phyloP scores from a whole-genome alignment of 208 protist genomes.

The Blechomonas ayalai region DNA sequence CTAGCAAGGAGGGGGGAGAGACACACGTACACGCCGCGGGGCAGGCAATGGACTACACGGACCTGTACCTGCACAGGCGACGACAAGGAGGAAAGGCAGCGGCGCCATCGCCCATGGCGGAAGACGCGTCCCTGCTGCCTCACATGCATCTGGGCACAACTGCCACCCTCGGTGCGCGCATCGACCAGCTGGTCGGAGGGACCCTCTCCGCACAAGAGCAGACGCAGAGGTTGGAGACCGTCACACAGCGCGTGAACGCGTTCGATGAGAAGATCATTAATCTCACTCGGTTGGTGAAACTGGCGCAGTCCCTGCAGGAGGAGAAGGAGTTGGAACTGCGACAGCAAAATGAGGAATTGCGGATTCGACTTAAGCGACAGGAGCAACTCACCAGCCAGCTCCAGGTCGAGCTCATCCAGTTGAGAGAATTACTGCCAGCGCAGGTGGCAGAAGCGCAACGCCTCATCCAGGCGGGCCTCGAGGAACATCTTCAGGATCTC shows the following conservation, averaged over 20 bases:
- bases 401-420: conserved; percentile 20
- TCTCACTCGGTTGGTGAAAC: conserved; percentile 71
- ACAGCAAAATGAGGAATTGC: conserved; percentile 57
- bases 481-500: too few relatives aligned
- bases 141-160: neutral
- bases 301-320: conserved; percentile 61
- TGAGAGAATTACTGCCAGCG: neutral
- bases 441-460: conserved; percentile 3
- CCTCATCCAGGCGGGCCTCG: too few relatives aligned
- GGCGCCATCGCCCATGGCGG: neutral
- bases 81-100: conserved; percentile 1
- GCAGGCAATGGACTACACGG: conserved; percentile 33
- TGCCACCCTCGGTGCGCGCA: conserved; percentile 2
- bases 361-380: conserved; percentile 49
- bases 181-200: conserved; percentile 57
- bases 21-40: too few relatives aligned
- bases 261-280: conserved; percentile 80
- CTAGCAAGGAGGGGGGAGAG: too few relatives aligned
- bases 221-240: conserved; percentile 37
- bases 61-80: conserved; percentile 17
- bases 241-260: conserved; percentile 29
- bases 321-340: conserved; percentile 62
- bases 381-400: conserved; percentile 49
- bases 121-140: too few relatives aligned
- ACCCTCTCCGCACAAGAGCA: conserved; percentile 61